These are phyloP conservation scores for Ogataea hybrid DNA, from an alignment of 1,139 yeast species.

Conservation along the genomic window DNA sequence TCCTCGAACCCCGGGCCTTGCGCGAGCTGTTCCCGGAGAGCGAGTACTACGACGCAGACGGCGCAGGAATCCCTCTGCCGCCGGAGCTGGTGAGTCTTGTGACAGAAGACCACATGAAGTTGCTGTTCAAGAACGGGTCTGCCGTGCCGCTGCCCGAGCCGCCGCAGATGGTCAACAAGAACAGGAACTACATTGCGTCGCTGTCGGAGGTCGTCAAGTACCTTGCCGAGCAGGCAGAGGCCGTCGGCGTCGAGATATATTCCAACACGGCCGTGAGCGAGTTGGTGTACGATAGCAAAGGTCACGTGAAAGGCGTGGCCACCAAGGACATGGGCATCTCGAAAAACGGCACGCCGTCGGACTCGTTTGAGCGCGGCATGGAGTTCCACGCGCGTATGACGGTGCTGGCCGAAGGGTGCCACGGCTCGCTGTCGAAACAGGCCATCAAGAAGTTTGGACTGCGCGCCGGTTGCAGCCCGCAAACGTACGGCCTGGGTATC, in stretches of 20 bases:
- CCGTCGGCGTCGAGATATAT: conserved; percentile 87
- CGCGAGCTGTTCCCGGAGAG: conserved; percentile 82
- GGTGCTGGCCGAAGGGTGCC: conserved; percentile 94
- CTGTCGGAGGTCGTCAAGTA: conserved; percentile 78
- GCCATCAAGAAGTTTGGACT: conserved; percentile 66
- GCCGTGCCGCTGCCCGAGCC: conserved; percentile 86
- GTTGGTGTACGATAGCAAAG: conserved; percentile 58
- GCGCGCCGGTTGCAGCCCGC: conserved; percentile 66
- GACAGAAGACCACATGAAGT: conserved; percentile 66
- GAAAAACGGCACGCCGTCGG: conserved; percentile 72
- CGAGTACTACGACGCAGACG: conserved; percentile 46
- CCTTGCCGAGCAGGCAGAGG: conserved; percentile 87
- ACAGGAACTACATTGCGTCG: conserved; percentile 81
- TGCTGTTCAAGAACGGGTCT: conserved; percentile 48
- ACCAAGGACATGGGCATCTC: conserved; percentile 89
- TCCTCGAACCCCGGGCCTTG: conserved; percentile 83
- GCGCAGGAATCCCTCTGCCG: conserved; percentile 67
- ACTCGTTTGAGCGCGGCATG: conserved; percentile 90
- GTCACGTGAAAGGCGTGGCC: conserved; percentile 82
- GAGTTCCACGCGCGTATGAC: conserved; percentile 90
- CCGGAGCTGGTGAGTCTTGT: conserved; percentile 73
- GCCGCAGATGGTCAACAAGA: conserved; percentile 80
- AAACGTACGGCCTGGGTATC: conserved; percentile 92
- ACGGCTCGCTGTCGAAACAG: conserved; percentile 85
- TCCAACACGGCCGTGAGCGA: conserved; percentile 92